Base-by-base conservation (phyloP, 352 stramenopile species). In the Phytophthora foliorum region DNA sequence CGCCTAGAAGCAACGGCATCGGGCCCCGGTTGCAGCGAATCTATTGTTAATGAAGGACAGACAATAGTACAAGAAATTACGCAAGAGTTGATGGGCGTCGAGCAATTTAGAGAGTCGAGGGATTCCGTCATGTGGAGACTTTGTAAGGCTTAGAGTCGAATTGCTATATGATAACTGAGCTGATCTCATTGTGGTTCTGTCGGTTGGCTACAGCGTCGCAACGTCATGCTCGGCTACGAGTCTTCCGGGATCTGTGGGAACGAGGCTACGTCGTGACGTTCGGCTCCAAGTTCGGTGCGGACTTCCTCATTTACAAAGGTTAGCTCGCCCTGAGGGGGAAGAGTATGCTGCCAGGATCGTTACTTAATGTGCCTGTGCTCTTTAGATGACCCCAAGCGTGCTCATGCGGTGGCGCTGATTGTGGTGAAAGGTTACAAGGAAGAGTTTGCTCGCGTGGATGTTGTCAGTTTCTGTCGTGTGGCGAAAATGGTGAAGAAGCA, bases 281-380 rank as follows among this genome's bases (percentile, higher is more conserved):
- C 22, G 88, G 84, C 16, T 92, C 86, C 38, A 95, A 95, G 68
- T 95, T 95, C 56, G 85, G 84, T n/a, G 84, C 83, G 4, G 86
- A 95, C 45, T 93, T 90, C 51, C 75, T 95, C 51, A 72, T 92
- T 21, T 95, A 95, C 60, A 75, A 86, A 73, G 81, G 86, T 93
- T 57, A 42, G 56, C 7, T 17, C 7, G 6, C 19, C 17, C 36
- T 42, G 36, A 42, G 34, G 7, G 7, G n/a, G 17, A 46, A 24
- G 8, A 46, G 1, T 24, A 25, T 21, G 16, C n/a, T 46, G 14
- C 17, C 4, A 6, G 36, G 13, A n/a, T 1, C 13, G 6, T 24
- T 46, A 6, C n/a, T 46, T 46, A 31, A 13, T 49, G 3, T 49
- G 32, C 8, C 27, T 68, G 22, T 14, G 22, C 22, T 54, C 22